Percentiles rank a stretch among this genome's conserved stretches.
Evolutionary conservation across 257 asterid genomes (phyloP).

Genomic region (Gardenia jasminoides): DNA sequence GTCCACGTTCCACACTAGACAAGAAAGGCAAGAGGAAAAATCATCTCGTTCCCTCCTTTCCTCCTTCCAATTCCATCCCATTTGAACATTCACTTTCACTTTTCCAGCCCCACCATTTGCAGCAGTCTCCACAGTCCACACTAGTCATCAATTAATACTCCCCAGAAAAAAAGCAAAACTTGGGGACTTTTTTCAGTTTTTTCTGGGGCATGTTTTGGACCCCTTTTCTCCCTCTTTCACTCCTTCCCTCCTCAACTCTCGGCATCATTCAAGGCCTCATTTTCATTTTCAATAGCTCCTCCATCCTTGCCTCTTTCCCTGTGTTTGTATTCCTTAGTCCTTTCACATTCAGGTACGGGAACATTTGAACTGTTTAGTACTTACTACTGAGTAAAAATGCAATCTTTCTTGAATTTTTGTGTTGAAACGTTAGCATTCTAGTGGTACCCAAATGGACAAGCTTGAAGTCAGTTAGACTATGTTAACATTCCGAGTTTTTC

Average conservation of each 20-base stretch:
- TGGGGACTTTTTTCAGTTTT: neutral
- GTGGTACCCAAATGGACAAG: neutral
- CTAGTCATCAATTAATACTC: neutral
- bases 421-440: neutral
- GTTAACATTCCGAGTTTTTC: neutral
- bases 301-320: conserved; percentile 8
- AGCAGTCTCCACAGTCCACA: neutral
- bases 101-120: conserved; percentile 7
- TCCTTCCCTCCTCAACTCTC: conserved; percentile 35
- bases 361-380: neutral
- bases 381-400: conserved; percentile 16
- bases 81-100: neutral
- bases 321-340: neutral
- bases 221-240: conserved; percentile 14
- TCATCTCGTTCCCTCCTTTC: neutral
- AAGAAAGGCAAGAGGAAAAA: neutral
- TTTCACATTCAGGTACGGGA: conserved; percentile 22
- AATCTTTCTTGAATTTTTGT: conserved; percentile 22
- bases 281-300: neutral
- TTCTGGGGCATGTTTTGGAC: conserved; percentile 7
- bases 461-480: neutral
- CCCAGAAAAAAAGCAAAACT: conserved; percentile 3
- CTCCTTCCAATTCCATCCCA: too few species aligned
- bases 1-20: neutral
- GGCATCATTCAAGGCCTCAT: conserved; percentile 42